phyloP scores from a whole-genome alignment of 202 grass and related monocot genomes.

The Musa balbisiana region DNA sequence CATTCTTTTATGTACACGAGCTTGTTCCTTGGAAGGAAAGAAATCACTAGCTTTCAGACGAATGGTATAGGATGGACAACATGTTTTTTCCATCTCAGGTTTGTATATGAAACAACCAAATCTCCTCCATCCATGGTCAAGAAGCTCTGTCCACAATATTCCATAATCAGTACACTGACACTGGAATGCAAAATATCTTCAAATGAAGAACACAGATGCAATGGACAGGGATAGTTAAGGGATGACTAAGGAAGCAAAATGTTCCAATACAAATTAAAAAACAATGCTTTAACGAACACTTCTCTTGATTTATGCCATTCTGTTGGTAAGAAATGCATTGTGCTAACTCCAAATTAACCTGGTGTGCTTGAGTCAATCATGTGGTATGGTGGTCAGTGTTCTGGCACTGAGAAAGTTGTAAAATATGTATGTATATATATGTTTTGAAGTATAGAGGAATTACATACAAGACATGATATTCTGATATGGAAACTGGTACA shows the following conservation, averaged over 20 bases:
- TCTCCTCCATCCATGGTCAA: slow-evolving; percentile 94
- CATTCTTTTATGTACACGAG: slow-evolving; percentile 72
- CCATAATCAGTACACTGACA: background rate
- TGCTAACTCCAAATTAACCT: background rate
- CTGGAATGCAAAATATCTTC: background rate
- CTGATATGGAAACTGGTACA: background rate
- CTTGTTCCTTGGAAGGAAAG: slow-evolving; percentile 75
- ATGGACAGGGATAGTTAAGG: background rate
- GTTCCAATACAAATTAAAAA: background rate
- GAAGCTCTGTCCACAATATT: slow-evolving; percentile 41
- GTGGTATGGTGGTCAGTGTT: background rate
- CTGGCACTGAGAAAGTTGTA: background rate
- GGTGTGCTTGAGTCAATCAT: background rate
- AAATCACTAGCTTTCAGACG: slow-evolving; percentile 82
- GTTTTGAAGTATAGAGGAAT: background rate
- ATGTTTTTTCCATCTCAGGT: slow-evolving; percentile 91
- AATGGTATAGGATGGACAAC: slow-evolving; percentile 92
- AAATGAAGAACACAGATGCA: background rate
- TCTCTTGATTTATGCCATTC: background rate
- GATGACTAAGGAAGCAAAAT: background rate
- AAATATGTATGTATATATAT: background rate
- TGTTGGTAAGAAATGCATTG: background rate
- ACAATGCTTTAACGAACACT: background rate
- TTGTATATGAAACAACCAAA: slow-evolving; percentile 89
- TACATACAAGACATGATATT: background rate